Evolutionary conservation across 306 rosid species (phyloP), one percentile per base, ranked within the genome.

Genomic region (Rosa rugosa): DNA sequence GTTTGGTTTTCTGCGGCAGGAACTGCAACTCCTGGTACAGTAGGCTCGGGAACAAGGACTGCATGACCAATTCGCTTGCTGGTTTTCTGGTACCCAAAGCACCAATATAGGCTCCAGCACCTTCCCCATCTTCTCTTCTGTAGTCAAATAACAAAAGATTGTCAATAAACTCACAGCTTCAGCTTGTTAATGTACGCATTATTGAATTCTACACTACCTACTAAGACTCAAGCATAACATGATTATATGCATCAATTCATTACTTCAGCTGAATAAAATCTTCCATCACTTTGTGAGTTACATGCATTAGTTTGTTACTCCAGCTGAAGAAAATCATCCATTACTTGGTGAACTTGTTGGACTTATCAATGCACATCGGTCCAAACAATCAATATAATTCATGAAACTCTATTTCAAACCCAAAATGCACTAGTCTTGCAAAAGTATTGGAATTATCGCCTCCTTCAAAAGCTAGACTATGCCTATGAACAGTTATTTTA

Each of bases 101-200:
- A 95, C 88, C 93, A 90, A 78, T 86, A 87, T n/a, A 85, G 81
- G 80, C 93, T 93, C 97, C 92, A 91, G 85, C 88, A 93, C 80
- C 99, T 87, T 79, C 96, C 93, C 98, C 99, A 95, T 41, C 98
- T 91, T 79, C 91, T 87, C 88, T 87, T 93, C 99, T 95, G 98
- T 49, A 75, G 41, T 80, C 81, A 86, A 75, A 87, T 40, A 69
- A 53, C 50, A 76, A 45, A 79, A 36, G 65, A 73, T 66, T 49
- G 45, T 82, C 27, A 83, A 79, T 65, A 31, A 31, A 85, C 49
- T 56, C 36, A 2, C 17, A 67, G 45, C 45, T 67, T 69, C 59
- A 80, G 79, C 5, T 31, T 47, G 65, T 79, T 65, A 74, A 76
- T 67, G 64, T 75, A 38, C 49, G 56, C 23, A 40, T 40, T 20